Conservation (phyloP, 2,329 filamentous ascomycete species). For the Paradendryphiella salina region DNA sequence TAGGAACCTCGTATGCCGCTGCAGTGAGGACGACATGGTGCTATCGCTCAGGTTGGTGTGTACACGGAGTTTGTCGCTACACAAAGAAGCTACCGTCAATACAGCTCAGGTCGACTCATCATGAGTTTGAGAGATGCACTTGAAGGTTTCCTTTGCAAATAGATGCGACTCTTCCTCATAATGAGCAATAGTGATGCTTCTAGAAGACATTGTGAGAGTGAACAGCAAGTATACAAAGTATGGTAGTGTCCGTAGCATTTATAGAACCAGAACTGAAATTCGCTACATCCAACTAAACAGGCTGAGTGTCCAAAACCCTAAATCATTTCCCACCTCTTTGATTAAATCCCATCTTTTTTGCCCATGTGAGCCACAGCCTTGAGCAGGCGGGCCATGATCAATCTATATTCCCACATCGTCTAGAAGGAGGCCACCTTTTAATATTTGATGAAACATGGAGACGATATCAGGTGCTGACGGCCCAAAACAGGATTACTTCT, state of each 20-base stretch:
- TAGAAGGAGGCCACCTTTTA: conserved; percentile 22
- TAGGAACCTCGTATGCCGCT: neutral
- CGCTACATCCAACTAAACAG: conserved; percentile 7
- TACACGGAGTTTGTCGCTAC: neutral
- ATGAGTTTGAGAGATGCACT: conserved; percentile 5
- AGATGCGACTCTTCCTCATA: neutral
- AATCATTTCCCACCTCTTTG: conserved; percentile 14
- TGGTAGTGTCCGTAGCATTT: conserved; percentile 1
- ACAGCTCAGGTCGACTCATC: conserved; percentile 8
- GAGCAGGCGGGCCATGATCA: conserved; percentile 29
- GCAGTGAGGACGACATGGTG: neutral
- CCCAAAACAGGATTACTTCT: conserved; percentile 26
- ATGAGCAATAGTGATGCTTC: conserved; percentile 4
- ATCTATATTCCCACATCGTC: conserved; percentile 37
- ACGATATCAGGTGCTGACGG: conserved; percentile 19
- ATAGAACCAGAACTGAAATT: conserved; percentile 8
- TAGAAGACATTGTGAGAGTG: neutral
- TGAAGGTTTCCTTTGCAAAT: neutral
- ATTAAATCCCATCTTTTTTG: conserved; percentile 35
- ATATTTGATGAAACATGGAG: conserved; percentile 4
- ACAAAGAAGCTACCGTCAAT: neutral
- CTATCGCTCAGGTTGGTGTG: too few species aligned
- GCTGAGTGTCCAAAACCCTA: conserved; percentile 10
- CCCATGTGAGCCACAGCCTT: conserved; percentile 33
- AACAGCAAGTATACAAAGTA: neutral